Evolutionary conservation across 140 eudicot genomes (phyloP), one percentile per base, ranked within the genome.

Genomic region (Bidens hawaiensis): DNA sequence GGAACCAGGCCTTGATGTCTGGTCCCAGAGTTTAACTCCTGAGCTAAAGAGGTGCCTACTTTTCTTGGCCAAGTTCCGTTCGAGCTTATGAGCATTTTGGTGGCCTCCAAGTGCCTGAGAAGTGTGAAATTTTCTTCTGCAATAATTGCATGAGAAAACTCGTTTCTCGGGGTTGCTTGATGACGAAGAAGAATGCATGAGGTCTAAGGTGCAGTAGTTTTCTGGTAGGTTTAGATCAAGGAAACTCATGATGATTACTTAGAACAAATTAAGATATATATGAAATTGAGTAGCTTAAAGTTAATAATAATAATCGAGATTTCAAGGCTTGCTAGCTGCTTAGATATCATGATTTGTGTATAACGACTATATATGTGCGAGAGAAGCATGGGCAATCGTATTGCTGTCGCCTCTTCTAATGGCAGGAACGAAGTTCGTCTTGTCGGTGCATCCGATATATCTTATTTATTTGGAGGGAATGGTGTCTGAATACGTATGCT

Each of bases 81-180:
- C 97, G 12, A 84, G 84, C 71, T 87, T 90, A 82, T 90, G 97
- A 1, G 96, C 97, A 60, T 90, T 90, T 57, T 90, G 97, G 74
- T 90, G 97, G 38, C 97, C 97, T 22, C 97, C 97, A 12, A 90
- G 85, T 6, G 97, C 97, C 68, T 90, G 97, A 0, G 97, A 90
- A 49, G 91, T 87, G 28, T 76, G 74, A 24, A 90, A 90, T 46
- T 84, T 90, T 50, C 97, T 78, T 22, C 85, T 63, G 69, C 97
- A 90, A 70, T 84, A 90, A 59, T 82, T 87, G 72, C 97, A 90
- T 1, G 97, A 64, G 64, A 84, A 90, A 22, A 90, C 78, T 15
- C 96, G 69, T 34, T 75, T 84, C 52, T 81, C 95, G 3, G 54
- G 30, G 10, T 76, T 75, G 68, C 70, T 58, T 18, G 76, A 43